These are phyloP conservation scores for Angomonas ambiguus DNA, from an alignment of 208 protist species.

Conservation along the genomic window DNA sequence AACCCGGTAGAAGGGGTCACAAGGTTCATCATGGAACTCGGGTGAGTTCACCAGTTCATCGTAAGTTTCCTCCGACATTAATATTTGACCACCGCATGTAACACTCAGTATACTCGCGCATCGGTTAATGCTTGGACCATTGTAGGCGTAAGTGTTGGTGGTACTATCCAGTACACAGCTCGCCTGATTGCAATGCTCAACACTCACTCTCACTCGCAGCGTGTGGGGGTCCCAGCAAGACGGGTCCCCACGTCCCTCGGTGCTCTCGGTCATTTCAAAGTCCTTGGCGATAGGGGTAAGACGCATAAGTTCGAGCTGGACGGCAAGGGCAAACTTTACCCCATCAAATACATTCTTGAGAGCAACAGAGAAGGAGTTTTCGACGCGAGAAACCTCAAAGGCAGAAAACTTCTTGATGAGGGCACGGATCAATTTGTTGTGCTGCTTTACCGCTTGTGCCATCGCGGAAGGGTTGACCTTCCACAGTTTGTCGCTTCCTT, in stretches of 20 bases:
- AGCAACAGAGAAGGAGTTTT: constrained; percentile 83
- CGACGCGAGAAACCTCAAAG: constrained; percentile 85
- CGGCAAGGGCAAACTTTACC: constrained; percentile 56
- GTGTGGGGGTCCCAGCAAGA: constrained; percentile 29
- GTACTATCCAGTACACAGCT: constrained; percentile 56
- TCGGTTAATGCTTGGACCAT: constrained; percentile 83
- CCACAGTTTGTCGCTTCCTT: constrained; percentile 78
- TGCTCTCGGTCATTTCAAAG: constrained; percentile 55
- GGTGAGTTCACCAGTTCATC: constrained; percentile 47
- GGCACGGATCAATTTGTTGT: constrained; percentile 58
- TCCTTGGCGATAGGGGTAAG: constrained; percentile 42
- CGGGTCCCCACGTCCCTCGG: constrained; percentile 44
- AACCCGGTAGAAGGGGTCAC: constrained; percentile 29
- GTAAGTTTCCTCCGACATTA: constrained; percentile 61
- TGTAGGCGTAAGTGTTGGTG: constrained; percentile 81
- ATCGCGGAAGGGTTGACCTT: constrained; percentile 51
- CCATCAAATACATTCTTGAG: constrained; percentile 53
- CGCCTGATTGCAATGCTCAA: constrained; percentile 74
- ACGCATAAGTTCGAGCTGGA: constrained; percentile 77
- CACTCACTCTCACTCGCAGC: constrained; percentile 59
- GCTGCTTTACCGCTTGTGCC: constrained; percentile 50
- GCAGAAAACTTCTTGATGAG: constrained; percentile 59
- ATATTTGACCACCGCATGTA: constrained; percentile 82
- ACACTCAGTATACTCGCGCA: constrained; percentile 65
- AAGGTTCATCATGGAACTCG: constrained; percentile 52